phyloP scores from a whole-genome alignment of 345 rosid genomes.

The Carallia brachiata region DNA sequence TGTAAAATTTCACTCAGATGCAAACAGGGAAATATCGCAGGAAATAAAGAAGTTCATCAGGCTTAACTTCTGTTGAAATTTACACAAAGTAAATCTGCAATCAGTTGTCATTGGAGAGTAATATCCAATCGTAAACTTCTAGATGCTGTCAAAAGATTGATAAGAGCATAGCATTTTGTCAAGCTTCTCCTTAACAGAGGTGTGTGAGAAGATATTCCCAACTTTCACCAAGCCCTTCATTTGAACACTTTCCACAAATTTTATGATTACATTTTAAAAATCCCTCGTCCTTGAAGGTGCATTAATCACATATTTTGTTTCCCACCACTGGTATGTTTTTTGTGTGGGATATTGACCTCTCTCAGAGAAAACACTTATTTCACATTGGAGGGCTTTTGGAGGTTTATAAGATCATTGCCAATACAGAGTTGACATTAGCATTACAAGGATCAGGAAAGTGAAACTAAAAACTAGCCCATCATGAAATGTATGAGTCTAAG shows the following conservation, averaged over 20 bases:
- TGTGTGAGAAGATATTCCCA: too few species aligned
- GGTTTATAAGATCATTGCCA: not conserved
- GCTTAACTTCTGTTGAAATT: too few species aligned
- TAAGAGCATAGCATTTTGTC: not conserved
- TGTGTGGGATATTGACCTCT: too few species aligned
- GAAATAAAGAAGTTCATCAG: not conserved
- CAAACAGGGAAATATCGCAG: not conserved
- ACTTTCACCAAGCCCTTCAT: too few species aligned
- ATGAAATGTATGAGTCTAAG: too few species aligned
- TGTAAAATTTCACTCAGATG: slow-evolving; percentile 24
- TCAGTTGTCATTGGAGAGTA: too few species aligned
- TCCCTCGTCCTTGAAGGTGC: not conserved
- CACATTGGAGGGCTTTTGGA: too few species aligned
- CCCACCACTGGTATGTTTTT: not conserved
- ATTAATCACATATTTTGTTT: not conserved
- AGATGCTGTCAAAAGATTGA: not conserved
- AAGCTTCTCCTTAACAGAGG: not conserved
- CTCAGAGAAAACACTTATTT: too few species aligned
- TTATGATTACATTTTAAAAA: not conserved
- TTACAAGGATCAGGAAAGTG: not conserved
- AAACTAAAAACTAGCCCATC: too few species aligned
- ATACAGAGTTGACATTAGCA: not conserved
- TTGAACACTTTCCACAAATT: not conserved
- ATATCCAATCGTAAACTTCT: not conserved
- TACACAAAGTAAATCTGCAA: too few species aligned